phyloP scores from a whole-genome alignment of 2,329 filamentous ascomycete species.

The Xylaria sp. region DNA sequence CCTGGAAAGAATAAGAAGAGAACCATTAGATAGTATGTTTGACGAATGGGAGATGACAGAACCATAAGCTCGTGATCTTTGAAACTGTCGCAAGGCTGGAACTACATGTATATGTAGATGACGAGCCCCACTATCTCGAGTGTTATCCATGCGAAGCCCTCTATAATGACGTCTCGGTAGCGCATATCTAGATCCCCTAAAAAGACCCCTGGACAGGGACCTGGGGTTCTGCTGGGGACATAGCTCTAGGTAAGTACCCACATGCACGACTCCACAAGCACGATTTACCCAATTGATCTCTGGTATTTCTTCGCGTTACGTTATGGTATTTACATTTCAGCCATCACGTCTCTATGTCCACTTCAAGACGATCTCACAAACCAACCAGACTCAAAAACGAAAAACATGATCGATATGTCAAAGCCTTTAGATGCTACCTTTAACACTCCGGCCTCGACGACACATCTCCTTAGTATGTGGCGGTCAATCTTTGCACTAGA shows the following conservation, averaged over 20 bases:
- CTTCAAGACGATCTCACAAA: background rate
- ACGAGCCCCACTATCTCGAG: slow-evolving; percentile 21
- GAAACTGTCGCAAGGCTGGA: slow-evolving; percentile 10
- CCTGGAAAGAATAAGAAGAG: slow-evolving; percentile 20
- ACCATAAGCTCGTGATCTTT: background rate
- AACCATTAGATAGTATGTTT: slow-evolving; percentile 5
- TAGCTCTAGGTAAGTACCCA: no score
- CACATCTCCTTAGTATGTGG: slow-evolving; percentile 69
- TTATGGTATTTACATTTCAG: background rate
- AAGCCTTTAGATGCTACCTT: background rate
- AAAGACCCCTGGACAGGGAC: slow-evolving; percentile 21
- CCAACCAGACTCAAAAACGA: background rate
- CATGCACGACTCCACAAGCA: slow-evolving; percentile 6
- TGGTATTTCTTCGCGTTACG: slow-evolving; percentile 5
- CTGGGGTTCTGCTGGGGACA: background rate
- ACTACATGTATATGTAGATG: background rate
- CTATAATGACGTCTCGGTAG: slow-evolving; percentile 39
- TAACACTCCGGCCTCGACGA: background rate
- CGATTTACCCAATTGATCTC: background rate
- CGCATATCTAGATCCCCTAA: slow-evolving; percentile 13
- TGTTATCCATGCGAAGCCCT: slow-evolving; percentile 25
- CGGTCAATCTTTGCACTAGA: slow-evolving; percentile 78
- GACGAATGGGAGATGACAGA: slow-evolving; percentile 7
- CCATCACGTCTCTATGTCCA: background rate
- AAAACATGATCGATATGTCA: background rate